Conservation (phyloP, 192 early-diverging fungal species). For the Backusella circina region DNA sequence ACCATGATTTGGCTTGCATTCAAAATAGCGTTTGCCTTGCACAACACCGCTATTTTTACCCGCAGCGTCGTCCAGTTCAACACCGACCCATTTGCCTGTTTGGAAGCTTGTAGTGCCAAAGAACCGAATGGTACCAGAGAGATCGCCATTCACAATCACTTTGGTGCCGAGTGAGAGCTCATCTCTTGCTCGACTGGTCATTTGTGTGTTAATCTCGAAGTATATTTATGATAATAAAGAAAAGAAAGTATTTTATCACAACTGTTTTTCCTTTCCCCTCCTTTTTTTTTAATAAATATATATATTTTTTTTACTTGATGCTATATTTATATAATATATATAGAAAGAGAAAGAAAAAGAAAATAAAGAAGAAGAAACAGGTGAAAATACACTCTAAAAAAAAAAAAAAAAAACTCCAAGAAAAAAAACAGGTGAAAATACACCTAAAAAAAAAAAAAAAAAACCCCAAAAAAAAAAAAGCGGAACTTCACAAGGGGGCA, state of each 20-base stretch:
- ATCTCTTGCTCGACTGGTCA: neutral
- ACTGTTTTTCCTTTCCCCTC: too few species aligned
- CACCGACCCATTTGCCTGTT: slow-evolving; percentile 83
- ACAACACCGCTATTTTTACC: slow-evolving; percentile 82
- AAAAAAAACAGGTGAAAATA: neutral
- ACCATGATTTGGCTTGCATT: slow-evolving; percentile 64
- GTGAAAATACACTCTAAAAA: too few species aligned
- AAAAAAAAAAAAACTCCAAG: neutral
- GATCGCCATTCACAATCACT: neutral
- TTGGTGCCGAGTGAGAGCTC: neutral
- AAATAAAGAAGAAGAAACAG: neutral
- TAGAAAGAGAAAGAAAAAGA: neutral
- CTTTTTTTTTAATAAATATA: too few species aligned
- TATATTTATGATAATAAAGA: neutral
- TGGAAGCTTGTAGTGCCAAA: slow-evolving; percentile 78
- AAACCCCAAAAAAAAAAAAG: neutral
- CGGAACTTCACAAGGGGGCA: neutral
- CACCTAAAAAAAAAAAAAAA: neutral
- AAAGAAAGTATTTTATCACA: neutral
- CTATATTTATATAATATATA: neutral
- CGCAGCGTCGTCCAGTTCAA: slow-evolving; percentile 70
- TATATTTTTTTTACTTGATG: too few species aligned
- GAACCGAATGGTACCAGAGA: slow-evolving; percentile 68
- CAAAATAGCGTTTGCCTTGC: slow-evolving; percentile 73
- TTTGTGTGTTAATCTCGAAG: neutral